Base-by-base conservation (phyloP, 2,329 filamentous ascomycete species). In the Gnomoniopsis sp. region DNA sequence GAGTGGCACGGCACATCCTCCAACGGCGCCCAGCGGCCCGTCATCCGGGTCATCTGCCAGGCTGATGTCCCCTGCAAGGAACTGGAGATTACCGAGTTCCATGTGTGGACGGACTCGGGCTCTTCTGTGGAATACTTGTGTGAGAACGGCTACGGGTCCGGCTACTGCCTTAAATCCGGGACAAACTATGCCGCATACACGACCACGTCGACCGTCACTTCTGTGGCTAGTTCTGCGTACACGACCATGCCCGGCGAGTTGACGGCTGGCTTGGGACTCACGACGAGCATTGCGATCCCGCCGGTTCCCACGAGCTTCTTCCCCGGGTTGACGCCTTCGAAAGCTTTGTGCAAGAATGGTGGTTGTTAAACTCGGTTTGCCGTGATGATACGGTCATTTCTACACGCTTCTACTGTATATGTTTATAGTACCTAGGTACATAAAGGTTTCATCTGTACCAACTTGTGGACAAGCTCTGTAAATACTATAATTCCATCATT, bases 1-100 rank as follows among this genome's bases (percentile, higher is more conserved):
- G 79, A 82, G 70, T 86, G 83, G 84, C 79, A 77, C 61, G 83
- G 83, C 30, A 81, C 78, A 2, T 75, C 76, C 55, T 66, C 72
- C 2, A 71, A 84, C 62, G 83, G 82, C 19, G 67, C 69, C 3
- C 58, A 74, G 55, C 77, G 83, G 26, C 80, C 79, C 0, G 82
- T 83, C 1, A 73, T 86, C 64, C 79, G 80, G 58, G 69, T 84
- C 49, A 67, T 75, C 33, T 86, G 82, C 63, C 75, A 80, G 0
- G 71, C 78, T 57, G 71, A 65, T 2, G 76, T 74, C 1, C 83
- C 83, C 11, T 85, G 83, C 72, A 79, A 74, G 3, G 77, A 77
- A 55, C 75, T 85, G 62, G 74, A 70, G 15, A 75, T 85, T 57
- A 68, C 69, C 2, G 75, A 83, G 65, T 78, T 85, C 62, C 71